A percentile compares a stretch with the other conserved stretches of the same genome.
Conservation (phyloP, 2,329 filamentous ascomycete species). For the Lecanicillium sp. region DNA sequence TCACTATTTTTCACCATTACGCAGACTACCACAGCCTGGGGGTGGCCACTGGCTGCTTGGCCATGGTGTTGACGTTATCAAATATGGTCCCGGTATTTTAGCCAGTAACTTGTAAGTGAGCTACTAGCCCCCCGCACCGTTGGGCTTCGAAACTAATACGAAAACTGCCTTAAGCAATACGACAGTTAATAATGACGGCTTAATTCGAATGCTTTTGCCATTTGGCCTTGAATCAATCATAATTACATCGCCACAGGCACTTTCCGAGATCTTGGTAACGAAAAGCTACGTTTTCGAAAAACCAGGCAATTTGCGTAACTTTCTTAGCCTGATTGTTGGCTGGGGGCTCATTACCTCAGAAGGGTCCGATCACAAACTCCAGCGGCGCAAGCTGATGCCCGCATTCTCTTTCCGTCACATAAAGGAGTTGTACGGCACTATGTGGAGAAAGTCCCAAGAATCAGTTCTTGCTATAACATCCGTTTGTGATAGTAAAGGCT, state of each 20-base stretch:
- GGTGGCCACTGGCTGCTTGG: too few relatives aligned
- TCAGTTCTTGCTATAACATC: slow-evolving; percentile 10
- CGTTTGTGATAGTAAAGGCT: background rate
- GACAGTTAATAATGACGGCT: slow-evolving; percentile 55
- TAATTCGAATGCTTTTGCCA: slow-evolving; percentile 53
- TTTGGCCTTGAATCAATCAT: slow-evolving; percentile 52
- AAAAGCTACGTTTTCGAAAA: slow-evolving; percentile 61
- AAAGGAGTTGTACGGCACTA: slow-evolving; percentile 23
- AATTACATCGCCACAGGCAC: slow-evolving; percentile 48
- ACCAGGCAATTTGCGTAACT: slow-evolving; percentile 48
- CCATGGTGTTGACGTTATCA: too few relatives aligned
- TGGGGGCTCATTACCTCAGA: slow-evolving; percentile 32
- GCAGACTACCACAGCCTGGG: too few relatives aligned
- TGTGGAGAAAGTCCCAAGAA: slow-evolving; percentile 22
- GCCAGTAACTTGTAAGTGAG: too few relatives aligned
- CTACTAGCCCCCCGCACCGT: too few relatives aligned
- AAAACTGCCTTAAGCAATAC: too few relatives aligned
- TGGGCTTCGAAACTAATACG: too few relatives aligned
- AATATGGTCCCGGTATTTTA: too few relatives aligned
- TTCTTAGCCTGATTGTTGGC: slow-evolving; percentile 75
- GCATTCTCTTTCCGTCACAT: slow-evolving; percentile 23
- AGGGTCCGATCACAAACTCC: slow-evolving; percentile 22
- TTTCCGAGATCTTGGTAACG: slow-evolving; percentile 56
- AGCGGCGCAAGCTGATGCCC: slow-evolving; percentile 22
- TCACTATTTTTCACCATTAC: too few relatives aligned